phyloP scores from a whole-genome alignment of 495 filamentous ascomycete species.

The Geopyxis carbonaria region DNA sequence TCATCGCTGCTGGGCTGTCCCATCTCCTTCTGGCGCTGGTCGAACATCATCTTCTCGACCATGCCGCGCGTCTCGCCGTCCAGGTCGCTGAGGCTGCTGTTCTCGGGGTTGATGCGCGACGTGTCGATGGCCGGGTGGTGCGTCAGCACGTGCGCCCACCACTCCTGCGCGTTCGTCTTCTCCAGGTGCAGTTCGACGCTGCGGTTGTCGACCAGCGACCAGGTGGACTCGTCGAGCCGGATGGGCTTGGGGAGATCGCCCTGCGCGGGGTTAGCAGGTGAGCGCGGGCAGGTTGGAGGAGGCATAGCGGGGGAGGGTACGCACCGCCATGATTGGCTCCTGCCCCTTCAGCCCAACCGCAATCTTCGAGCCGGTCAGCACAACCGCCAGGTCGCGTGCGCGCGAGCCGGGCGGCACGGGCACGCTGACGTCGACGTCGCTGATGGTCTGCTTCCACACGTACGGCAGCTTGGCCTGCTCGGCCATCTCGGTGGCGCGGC shows the following conservation, averaged over 20 bases:
- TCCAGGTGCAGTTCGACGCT: slow-evolving; percentile 80
- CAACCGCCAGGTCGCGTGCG: slow-evolving; percentile 66
- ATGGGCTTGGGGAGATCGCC: slow-evolving; percentile 72
- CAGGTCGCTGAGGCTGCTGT: slow-evolving; percentile 70
- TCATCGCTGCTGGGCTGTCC: slow-evolving; percentile 80
- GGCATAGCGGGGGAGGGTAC: slow-evolving; percentile 7
- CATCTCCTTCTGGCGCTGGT: slow-evolving; percentile 91
- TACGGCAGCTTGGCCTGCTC: slow-evolving; percentile 90
- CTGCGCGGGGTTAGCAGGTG: slow-evolving; percentile 31
- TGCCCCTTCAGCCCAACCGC: slow-evolving; percentile 79
- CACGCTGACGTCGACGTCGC: slow-evolving; percentile 67
- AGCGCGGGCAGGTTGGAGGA: slow-evolving; percentile 3
- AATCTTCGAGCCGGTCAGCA: slow-evolving; percentile 61
- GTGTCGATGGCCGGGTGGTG: slow-evolving; percentile 79
- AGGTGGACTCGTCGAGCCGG: slow-evolving; percentile 70
- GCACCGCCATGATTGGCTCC: slow-evolving; percentile 66
- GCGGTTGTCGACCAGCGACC: slow-evolving; percentile 75
- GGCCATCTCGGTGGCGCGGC: slow-evolving; percentile 57
- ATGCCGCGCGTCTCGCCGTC: slow-evolving; percentile 93
- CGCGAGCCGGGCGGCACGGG: slow-evolving; percentile 63
- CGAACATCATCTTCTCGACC: slow-evolving; percentile 99
- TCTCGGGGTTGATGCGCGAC: slow-evolving; percentile 85
- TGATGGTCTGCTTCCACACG: slow-evolving; percentile 95
- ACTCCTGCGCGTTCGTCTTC: slow-evolving; percentile 93
- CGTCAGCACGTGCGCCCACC: slow-evolving; percentile 88